Percentiles rank a stretch among this genome's conserved stretches.
These are phyloP conservation scores for Prototheca wickerhamii DNA, from an alignment of 163 green algal genomes.

Conservation along the genomic window DNA sequence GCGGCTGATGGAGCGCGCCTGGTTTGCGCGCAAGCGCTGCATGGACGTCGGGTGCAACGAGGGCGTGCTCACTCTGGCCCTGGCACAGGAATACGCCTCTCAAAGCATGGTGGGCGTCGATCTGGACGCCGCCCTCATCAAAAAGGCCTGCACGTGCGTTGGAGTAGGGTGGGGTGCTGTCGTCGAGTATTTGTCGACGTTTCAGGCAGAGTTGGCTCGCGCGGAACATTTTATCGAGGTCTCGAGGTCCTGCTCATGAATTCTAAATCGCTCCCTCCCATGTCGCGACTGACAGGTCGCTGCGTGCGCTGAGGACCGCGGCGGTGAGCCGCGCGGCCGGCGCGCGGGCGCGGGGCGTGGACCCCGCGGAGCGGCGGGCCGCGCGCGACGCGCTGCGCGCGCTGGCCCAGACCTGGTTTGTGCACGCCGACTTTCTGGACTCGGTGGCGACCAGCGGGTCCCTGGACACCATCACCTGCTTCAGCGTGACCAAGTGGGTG, in stretches of 20 bases:
- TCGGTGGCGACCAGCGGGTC: constrained; percentile 1
- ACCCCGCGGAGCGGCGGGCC: constrained; percentile 8
- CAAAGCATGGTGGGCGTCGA: constrained; percentile 58
- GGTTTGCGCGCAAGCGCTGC: constrained; percentile 48
- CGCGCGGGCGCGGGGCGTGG: constrained; percentile 1
- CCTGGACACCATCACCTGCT: constrained; percentile 27
- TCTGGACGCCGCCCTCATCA: constrained; percentile 52
- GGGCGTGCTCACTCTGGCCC: constrained; percentile 52
- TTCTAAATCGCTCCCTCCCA: no score
- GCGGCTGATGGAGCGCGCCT: constrained; percentile 34
- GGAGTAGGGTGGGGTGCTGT: neutral
- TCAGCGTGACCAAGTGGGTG: constrained; percentile 86
- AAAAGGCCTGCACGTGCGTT: constrained; percentile 27
- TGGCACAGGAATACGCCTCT: constrained; percentile 35
- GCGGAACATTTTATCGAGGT: no score
- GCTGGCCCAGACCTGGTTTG: constrained; percentile 31
- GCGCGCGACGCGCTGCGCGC: constrained; percentile 13
- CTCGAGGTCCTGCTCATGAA: no score
- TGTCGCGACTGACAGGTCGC: neutral
- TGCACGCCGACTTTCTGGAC: constrained; percentile 30
- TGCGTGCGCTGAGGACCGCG: constrained; percentile 7
- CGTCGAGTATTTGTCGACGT: no score
- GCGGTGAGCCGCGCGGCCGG: neutral
- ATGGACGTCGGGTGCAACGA: constrained; percentile 83
- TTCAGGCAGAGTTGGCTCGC: no score